These are phyloP conservation scores for Cercophora sp. DNA, from an alignment of 495 filamentous ascomycete genomes.

Conservation along the genomic window DNA sequence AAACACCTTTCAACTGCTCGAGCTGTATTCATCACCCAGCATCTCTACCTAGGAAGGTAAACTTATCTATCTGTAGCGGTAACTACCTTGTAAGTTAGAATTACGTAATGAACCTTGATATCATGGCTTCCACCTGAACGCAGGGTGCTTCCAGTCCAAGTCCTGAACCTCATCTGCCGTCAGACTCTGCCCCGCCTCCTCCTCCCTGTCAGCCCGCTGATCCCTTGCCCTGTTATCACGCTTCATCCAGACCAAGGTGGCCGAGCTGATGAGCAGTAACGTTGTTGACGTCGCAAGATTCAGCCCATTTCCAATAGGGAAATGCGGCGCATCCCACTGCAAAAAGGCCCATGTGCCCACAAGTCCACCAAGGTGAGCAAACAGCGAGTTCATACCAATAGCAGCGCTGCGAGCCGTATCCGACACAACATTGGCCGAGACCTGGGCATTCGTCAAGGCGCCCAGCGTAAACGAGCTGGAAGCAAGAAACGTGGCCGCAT, in stretches of 20 bases:
- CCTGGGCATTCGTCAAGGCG: constrained; percentile 56
- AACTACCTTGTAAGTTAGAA: too few relatives aligned
- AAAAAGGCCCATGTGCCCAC: constrained; percentile 64
- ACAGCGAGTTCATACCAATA: constrained; percentile 60
- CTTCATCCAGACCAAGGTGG: constrained; percentile 51
- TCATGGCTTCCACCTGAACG: constrained; percentile 24
- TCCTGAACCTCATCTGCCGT: constrained; percentile 51
- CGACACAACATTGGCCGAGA: constrained; percentile 58
- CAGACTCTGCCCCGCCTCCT: constrained; percentile 43
- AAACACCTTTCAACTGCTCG: too few relatives aligned
- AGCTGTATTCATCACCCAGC: too few relatives aligned
- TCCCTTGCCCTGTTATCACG: constrained; percentile 54
- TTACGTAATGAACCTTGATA: too few relatives aligned
- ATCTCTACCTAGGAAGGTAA: too few relatives aligned
- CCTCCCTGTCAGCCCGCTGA: constrained; percentile 28
- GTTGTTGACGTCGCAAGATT: constrained; percentile 54
- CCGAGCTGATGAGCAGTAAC: constrained; percentile 44
- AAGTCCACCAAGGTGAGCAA: constrained; percentile 62
- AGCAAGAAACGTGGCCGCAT: constrained; percentile 5
- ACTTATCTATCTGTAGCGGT: too few relatives aligned
- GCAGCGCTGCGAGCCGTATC: constrained; percentile 61
- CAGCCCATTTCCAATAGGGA: constrained; percentile 62
- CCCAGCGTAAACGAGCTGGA: constrained; percentile 53
- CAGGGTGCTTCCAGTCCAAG: constrained; percentile 63
- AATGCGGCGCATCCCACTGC: constrained; percentile 56